These are phyloP conservation scores for Xylaria intraflava DNA, from an alignment of 495 filamentous ascomycete genomes.

Conservation along the genomic window DNA sequence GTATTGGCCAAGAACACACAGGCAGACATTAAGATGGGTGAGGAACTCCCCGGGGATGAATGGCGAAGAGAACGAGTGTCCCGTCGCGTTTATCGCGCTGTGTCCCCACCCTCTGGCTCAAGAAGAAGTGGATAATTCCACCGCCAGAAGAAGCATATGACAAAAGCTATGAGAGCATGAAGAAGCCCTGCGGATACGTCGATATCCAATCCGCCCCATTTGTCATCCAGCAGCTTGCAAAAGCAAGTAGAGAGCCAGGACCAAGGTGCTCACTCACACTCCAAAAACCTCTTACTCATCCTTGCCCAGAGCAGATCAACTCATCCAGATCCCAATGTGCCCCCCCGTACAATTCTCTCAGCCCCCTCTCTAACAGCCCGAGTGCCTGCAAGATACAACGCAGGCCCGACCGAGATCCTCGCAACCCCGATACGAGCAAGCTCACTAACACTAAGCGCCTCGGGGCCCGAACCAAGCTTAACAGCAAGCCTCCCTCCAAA, in stretches of 20 bases:
- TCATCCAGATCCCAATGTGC: background rate
- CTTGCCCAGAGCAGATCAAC: too few relatives aligned
- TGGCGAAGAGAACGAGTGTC: constrained; percentile 10
- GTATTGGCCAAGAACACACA: constrained; percentile 79
- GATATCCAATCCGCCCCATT: too few relatives aligned
- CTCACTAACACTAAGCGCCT: constrained; percentile 25
- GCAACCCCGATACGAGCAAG: constrained; percentile 33
- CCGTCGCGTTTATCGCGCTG: background rate
- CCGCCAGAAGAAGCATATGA: too few relatives aligned
- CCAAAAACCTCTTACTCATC: too few relatives aligned
- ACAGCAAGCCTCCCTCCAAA: constrained; percentile 32
- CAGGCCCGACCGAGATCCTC: constrained; percentile 29
- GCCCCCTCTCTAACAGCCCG: constrained; percentile 27
- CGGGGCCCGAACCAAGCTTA: constrained; percentile 15
- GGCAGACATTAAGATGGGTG: constrained; percentile 63
- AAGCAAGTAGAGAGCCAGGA: too few relatives aligned
- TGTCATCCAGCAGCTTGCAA: too few relatives aligned
- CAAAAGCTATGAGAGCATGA: too few relatives aligned
- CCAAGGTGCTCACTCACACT: too few relatives aligned
- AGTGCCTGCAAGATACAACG: constrained; percentile 9
- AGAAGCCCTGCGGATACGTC: too few relatives aligned
- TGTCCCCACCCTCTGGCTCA: background rate
- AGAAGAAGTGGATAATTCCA: too few relatives aligned
- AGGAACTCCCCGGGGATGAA: constrained; percentile 62
- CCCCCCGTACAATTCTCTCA: constrained; percentile 12